These are phyloP conservation scores for Amphirosellinia nigrospora DNA, from an alignment of 495 filamentous ascomycete species.

Conservation along the genomic window DNA sequence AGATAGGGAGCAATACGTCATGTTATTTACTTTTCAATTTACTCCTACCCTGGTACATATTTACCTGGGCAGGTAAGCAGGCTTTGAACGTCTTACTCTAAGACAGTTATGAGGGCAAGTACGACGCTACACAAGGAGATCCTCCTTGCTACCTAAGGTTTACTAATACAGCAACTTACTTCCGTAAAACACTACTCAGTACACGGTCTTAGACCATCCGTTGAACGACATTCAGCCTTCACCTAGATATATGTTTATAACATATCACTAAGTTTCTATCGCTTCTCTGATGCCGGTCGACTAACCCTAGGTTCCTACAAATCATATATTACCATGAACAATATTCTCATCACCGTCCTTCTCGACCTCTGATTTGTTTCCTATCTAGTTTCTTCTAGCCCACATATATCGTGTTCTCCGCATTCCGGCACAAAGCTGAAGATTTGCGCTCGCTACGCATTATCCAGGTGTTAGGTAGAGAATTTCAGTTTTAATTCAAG, in stretches of 20 bases:
- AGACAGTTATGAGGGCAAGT: conserved; percentile 21
- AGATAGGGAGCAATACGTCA: not conserved
- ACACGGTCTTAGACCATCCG: not conserved
- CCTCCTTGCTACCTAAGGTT: not conserved
- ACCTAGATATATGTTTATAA: not conserved
- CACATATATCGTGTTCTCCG: not conserved
- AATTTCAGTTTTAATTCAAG: conserved; percentile 29
- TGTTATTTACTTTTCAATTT: not conserved
- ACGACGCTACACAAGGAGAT: conserved; percentile 2
- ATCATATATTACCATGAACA: not conserved
- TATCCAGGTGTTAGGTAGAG: conserved; percentile 33
- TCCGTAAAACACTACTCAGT: not conserved
- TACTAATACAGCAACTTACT: not conserved
- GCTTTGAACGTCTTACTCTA: conserved; percentile 15
- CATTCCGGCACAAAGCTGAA: conserved; percentile 39
- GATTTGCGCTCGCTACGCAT: conserved; percentile 28
- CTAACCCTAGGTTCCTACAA: conserved; percentile 1
- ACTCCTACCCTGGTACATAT: not conserved
- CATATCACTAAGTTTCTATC: not conserved
- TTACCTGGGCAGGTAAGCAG: not conserved
- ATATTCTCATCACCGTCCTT: not conserved
- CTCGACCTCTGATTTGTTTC: not conserved
- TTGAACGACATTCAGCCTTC: not conserved
- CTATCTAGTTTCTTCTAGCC: not conserved
- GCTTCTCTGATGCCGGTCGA: not conserved